Evolutionary conservation across 345 rosid genomes (phyloP).

Genomic region (Gossypium sturtianum): DNA sequence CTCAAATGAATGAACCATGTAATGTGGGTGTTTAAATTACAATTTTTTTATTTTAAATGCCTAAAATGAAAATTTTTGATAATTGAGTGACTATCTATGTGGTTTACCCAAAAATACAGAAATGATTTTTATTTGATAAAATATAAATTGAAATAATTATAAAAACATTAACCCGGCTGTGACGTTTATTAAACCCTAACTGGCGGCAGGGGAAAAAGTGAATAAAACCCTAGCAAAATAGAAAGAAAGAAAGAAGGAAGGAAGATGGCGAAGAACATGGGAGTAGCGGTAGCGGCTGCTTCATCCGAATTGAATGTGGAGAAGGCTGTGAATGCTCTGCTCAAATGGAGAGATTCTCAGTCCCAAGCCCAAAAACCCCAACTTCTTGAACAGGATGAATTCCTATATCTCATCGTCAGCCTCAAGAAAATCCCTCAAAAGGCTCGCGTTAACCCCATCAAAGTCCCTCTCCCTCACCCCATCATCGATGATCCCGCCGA

Average conservation of each 20-base stretch:
- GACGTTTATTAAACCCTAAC: not conserved
- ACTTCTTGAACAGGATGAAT: slow-evolving; percentile 65
- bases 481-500: slow-evolving; percentile 42
- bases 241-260: not conserved
- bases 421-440: slow-evolving; percentile 64
- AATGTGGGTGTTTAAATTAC: too few species aligned
- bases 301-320: slow-evolving; percentile 26
- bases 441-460: slow-evolving; percentile 45
- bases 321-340: slow-evolving; percentile 40
- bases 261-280: not conserved
- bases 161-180: not conserved
- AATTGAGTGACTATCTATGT: too few species aligned
- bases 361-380: slow-evolving; percentile 48
- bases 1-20: too few species aligned
- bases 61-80: too few species aligned
- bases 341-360: slow-evolving; percentile 49
- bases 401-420: slow-evolving; percentile 48
- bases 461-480: slow-evolving; percentile 48
- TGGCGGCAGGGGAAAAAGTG: too few species aligned
- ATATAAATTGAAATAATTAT: too few species aligned
- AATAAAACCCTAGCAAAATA: not conserved
- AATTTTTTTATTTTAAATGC: too few species aligned
- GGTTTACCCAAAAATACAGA: too few species aligned
- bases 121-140: too few species aligned
- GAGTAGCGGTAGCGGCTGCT: not conserved